Evolutionary conservation across 2,329 filamentous ascomycete genomes (phyloP), one percentile per base, ranked within the genome.

Genomic region (Periconia sp.): DNA sequence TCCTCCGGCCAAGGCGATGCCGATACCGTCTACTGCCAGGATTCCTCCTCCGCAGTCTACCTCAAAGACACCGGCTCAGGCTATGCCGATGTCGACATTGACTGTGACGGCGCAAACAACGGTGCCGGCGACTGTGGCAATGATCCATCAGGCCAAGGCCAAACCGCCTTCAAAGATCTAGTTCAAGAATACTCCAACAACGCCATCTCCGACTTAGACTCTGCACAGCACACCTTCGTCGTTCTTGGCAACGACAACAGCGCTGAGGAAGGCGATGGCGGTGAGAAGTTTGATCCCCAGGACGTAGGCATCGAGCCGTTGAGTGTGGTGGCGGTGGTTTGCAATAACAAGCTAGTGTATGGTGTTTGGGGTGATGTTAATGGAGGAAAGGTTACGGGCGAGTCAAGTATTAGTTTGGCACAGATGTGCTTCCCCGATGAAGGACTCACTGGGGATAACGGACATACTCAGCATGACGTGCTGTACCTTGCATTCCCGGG

Each of bases 331-430:
- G 80, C 78, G 1, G 76, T 82, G 5, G 77, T 83, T 16, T 83
- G 80, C 54, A 69, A 69, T 30, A 64, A 73, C 35, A 70, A 78
- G 53, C 59, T 81, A 59, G 70, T 76, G 50, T 84, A 84, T 56
- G 81, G 80, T 9, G 67, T 84, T 36, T 85, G 80, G 81, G 82
- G 81, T 15, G 81, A 85, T 50, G 78, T 77, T 23, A 85, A 85
- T 48, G 82, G 81, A 30, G 78, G 75, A 34, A 75, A 78, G 36
- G 73, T 75, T 2, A 68, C 78, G 17, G 82, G 82, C 25, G 82
- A 85, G 52, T 75, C 79, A 0, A 78, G 79, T 18, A 76, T 85
- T 50, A 77, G 80, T 1, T 71, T 85, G 6, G 82, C 79, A 2
- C 78, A 79, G 22, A 69, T 77, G 15, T 85, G 82, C 60, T 85